A percentile compares a stretch with the other conserved stretches of the same genome.
Evolutionary conservation across 768 basidiomycete species (phyloP).

Genomic region (Lanmaoa pseudosensibilis): DNA sequence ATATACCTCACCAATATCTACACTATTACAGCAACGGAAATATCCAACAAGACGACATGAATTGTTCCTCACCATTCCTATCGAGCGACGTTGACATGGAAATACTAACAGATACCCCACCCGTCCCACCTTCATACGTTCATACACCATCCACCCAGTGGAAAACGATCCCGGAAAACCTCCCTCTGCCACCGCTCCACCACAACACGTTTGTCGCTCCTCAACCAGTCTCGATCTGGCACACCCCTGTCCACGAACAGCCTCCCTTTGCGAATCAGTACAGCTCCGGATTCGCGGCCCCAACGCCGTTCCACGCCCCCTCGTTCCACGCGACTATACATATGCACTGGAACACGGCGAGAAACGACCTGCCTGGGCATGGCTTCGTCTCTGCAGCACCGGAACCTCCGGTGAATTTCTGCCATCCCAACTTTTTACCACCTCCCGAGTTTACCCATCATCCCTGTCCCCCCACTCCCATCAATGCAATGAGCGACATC

Average conservation of each 20-base stretch:
- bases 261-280: not conserved
- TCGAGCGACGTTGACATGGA: slow-evolving; percentile 16
- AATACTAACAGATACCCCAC: slow-evolving; percentile 1
- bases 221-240: not conserved
- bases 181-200: not conserved
- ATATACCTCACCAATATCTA: not conserved
- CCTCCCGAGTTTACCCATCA: not conserved
- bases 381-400: not conserved
- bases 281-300: not conserved
- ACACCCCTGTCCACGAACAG: slow-evolving; percentile 2
- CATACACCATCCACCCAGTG: not conserved
- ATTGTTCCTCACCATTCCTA: slow-evolving; percentile 4
- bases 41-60: slow-evolving; percentile 11
- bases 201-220: not conserved
- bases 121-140: not conserved
- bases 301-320: not conserved
- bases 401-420: not conserved
- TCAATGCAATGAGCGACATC: not conserved
- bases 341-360: not conserved
- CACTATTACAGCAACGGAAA: not conserved
- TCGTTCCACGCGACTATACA: not conserved
- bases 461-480: not conserved
- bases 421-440: not conserved
- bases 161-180: not conserved
- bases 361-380: not conserved